These are phyloP conservation scores for Clarkia xantiana DNA, from an alignment of 345 rosid species.

Conservation along the genomic window DNA sequence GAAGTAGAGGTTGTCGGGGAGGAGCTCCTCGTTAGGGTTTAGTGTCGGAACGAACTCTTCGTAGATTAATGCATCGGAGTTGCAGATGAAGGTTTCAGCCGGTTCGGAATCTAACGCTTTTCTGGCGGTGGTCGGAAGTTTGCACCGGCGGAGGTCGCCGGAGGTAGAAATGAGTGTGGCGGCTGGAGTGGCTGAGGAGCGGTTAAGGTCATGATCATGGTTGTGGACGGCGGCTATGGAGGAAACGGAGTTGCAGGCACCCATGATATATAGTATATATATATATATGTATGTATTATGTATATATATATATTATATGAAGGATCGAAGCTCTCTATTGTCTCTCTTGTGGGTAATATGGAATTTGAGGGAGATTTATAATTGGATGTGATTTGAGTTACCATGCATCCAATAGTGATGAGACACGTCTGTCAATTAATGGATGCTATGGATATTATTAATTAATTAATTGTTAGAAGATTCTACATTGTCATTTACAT, in stretches of 20 bases:
- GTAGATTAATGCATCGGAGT: constrained; percentile 45
- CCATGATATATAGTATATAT: constrained; percentile 36
- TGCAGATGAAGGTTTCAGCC: constrained; percentile 37
- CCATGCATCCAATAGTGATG: no score
- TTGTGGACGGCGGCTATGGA: background rate
- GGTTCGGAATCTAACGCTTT: constrained; percentile 31
- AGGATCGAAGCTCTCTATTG: no score
- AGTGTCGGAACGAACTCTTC: constrained; percentile 48
- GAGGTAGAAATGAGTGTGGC: constrained; percentile 49
- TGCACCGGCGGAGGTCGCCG: constrained; percentile 51
- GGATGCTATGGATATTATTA: no score
- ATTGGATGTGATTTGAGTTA: no score
- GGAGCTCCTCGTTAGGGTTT: constrained; percentile 20
- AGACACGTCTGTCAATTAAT: no score
- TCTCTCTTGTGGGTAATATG: no score
- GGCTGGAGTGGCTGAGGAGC: constrained; percentile 11
- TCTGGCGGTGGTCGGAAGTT: constrained; percentile 33
- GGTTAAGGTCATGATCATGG: background rate
- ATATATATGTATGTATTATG: no score
- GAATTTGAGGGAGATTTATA: no score
- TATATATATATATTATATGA: no score
- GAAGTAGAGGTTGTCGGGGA: constrained; percentile 46
- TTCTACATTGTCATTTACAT: no score
- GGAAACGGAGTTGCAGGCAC: constrained; percentile 34
- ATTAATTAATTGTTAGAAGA: no score